phyloP scores from a whole-genome alignment of 2,329 filamentous ascomycete genomes.

The Calycina herbarum region DNA sequence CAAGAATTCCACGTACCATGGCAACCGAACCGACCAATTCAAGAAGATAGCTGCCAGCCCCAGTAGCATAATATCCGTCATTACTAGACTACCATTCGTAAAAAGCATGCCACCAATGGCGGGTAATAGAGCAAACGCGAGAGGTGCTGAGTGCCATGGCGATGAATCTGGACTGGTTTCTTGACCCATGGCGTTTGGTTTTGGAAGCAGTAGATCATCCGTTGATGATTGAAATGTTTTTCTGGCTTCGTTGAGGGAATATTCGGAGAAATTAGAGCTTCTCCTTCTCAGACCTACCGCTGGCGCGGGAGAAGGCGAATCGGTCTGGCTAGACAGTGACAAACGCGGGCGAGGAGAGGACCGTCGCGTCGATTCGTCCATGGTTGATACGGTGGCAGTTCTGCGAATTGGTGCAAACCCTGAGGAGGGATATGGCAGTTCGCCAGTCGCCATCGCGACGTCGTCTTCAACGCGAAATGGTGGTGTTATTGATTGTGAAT shows the following conservation, averaged over 20 bases:
- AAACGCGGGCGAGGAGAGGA: background rate
- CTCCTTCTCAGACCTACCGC: constrained; percentile 51
- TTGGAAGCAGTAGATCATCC: constrained; percentile 66
- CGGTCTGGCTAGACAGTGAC: background rate
- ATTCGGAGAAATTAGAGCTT: constrained; percentile 78
- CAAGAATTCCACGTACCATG: constrained; percentile 62
- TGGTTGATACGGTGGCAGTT: background rate
- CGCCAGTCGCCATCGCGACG: constrained; percentile 4
- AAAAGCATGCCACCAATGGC: constrained; percentile 84
- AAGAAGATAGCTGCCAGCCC: constrained; percentile 80
- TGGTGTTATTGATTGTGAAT: background rate
- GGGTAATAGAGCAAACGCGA: constrained; percentile 81
- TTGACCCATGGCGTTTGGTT: constrained; percentile 43
- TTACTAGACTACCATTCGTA: constrained; percentile 76
- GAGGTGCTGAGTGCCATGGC: constrained; percentile 75
- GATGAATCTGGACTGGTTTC: constrained; percentile 55
- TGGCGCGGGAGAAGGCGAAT: constrained; percentile 11
- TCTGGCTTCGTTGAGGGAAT: constrained; percentile 67
- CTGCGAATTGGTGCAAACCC: constrained; percentile 1
- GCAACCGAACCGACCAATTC: constrained; percentile 87
- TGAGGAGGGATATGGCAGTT: background rate
- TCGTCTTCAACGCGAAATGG: background rate
- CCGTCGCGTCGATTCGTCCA: background rate
- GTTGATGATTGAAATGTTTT: constrained; percentile 64
- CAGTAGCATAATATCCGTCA: constrained; percentile 82